Evolutionary conservation across 1,139 yeast species (phyloP), one percentile per base, ranked within the genome.

Genomic region (Pichiaceae sp.): DNA sequence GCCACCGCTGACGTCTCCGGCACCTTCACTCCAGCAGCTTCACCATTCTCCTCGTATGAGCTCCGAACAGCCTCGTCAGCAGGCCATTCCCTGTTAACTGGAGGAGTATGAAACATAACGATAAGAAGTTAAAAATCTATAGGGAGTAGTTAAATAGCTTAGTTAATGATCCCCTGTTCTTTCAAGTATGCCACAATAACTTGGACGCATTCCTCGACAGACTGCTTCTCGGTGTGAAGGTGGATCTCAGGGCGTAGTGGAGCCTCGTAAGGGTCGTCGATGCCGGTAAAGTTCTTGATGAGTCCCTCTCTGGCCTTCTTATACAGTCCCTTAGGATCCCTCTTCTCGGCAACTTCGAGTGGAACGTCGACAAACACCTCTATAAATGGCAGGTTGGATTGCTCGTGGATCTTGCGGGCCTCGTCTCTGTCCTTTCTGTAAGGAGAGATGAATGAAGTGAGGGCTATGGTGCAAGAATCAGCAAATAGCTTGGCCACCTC

Each of bases 241-340:
- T 81, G 91, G 45, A 89, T 69, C 64, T 89, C 97, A 29, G 97
- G 84, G 26, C 63, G 56, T 46, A 72, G 80, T 34, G 97, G 97
- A 2, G 84, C 93, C 66, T 89, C 97, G 59, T 89, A 89, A 29
- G 97, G 97, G 14, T 96, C 96, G 48, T 89, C 79, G 43, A 89
- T 80, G 39, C 97, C 97, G 17, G 97, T 89, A 64, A 89, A 89
- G 57, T 89, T 95, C 63, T 85, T 85, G 59, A 89, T 89, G 45
- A 82, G 68, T 24, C 97, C 97, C 53, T 87, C 94, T 58, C 96
- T 78, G 17, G 97, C 97, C 71, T 89, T 89, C 64, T 87, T 86
- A 68, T 89, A 89, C 49, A 89, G 70, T 8, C 97, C 97, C 68
- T 89, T 89, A 45, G 97, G 97, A 61, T 89, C 97, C 63, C 97